Percentiles rank a stretch among this genome's conserved stretches.
phyloP scores from a whole-genome alignment of 1,284 basidiomycete species.

The Sporisorium exsertum region DNA sequence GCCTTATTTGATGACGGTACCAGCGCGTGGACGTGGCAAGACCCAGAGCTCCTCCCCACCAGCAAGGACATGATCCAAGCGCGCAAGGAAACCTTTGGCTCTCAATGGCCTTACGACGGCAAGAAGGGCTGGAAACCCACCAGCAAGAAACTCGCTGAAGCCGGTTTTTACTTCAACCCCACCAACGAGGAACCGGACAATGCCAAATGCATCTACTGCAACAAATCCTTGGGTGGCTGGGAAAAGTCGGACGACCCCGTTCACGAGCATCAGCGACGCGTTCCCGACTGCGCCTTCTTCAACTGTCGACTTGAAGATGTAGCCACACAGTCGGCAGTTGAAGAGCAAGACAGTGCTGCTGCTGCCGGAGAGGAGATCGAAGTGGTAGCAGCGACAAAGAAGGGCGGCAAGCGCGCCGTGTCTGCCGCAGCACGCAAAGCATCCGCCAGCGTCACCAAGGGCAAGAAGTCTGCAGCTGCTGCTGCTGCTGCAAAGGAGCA shows the following conservation, averaged over 20 bases:
- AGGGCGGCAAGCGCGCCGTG: constrained; percentile 35
- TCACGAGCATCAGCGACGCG: constrained; percentile 64
- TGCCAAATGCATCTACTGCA: constrained; percentile 67
- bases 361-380: constrained; percentile 5
- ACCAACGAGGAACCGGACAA: constrained; percentile 61
- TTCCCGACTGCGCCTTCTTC: constrained; percentile 67
- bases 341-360: constrained; percentile 3
- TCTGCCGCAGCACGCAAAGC: constrained; percentile 34
- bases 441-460: constrained; percentile 24
- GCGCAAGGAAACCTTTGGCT: constrained; percentile 63
- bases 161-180: constrained; percentile 67
- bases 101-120: constrained; percentile 65
- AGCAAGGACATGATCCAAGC: constrained; percentile 59
- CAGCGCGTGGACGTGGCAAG: constrained; percentile 39
- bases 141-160: constrained; percentile 67
- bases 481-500: constrained; percentile 7
- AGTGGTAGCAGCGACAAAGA: constrained; percentile 5
- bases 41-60: constrained; percentile 56
- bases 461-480: constrained; percentile 13
- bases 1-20: constrained; percentile 28
- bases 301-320: constrained; percentile 44
- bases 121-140: constrained; percentile 69
- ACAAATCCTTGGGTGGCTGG: constrained; percentile 65
- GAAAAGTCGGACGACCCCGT: constrained; percentile 67
- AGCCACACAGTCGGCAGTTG: neutral